A percentile compares a stretch with the other conserved stretches of the same genome.
phyloP scores from a whole-genome alignment of 31 red algal genomes.

The Asparagopsis taxiformis region DNA sequence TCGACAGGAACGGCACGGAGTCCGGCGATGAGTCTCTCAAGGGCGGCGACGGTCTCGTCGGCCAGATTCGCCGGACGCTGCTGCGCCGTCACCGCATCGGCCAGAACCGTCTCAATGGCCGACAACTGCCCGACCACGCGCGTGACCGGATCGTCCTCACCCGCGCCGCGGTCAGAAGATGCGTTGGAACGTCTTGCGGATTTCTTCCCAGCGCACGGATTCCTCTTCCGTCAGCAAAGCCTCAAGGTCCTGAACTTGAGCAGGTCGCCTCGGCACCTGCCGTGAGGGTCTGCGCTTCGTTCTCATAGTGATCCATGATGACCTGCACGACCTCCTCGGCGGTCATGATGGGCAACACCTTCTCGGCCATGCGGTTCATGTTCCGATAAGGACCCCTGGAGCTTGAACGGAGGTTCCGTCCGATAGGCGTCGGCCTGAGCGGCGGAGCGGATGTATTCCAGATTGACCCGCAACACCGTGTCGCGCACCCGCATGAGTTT shows the following conservation, averaged over 20 bases:
- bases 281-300: constrained; percentile 7
- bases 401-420: constrained; percentile 4
- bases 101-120: neutral
- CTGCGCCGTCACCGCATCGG: neutral
- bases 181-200: neutral
- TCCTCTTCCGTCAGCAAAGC: neutral
- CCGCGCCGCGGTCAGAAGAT: neutral
- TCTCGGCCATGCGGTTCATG: constrained; percentile 12
- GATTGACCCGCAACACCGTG: neutral
- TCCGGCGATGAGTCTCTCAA: constrained; percentile 2
- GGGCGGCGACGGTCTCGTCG: neutral
- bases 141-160: constrained; percentile 1
- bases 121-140: constrained; percentile 2
- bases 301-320: constrained; percentile 9
- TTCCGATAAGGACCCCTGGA: constrained; percentile 12
- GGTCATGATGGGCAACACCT: constrained; percentile 12
- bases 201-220: neutral
- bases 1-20: constrained; percentile 5
- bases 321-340: neutral
- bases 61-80: neutral
- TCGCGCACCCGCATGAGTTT: constrained; percentile 1
- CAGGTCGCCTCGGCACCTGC: constrained; percentile 9
- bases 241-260: constrained; percentile 8
- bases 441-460: constrained; percentile 3
- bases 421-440: constrained; percentile 9